Evolutionary conservation across 164 flowering plant species (phyloP).

Genomic region (Euptelea pleiosperma): DNA sequence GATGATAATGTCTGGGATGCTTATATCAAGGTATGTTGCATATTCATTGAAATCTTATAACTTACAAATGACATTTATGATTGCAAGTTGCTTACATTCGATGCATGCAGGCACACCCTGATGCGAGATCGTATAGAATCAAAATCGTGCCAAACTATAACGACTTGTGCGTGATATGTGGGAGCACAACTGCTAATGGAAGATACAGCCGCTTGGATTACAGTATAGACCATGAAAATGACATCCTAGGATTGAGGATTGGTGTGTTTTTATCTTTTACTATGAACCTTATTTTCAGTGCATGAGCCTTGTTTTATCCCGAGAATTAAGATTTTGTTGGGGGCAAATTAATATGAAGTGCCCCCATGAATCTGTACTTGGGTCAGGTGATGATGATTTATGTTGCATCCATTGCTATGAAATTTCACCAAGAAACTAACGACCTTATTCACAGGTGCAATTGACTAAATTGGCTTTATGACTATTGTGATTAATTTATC

Average conservation of each 20-base stretch:
- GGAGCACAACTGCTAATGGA: constrained; percentile 3
- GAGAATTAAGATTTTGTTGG: background rate
- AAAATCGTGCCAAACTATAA: constrained; percentile 16
- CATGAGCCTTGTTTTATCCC: no score
- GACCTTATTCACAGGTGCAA: background rate
- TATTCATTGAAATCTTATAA: background rate
- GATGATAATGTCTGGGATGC: constrained; percentile 23
- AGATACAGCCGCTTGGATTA: constrained; percentile 5
- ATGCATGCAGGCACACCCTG: constrained; percentile 21
- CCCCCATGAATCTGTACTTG: no score
- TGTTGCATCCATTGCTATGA: no score
- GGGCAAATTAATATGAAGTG: background rate
- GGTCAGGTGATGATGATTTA: no score
- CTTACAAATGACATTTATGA: background rate
- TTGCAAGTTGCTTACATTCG: constrained; percentile 3
- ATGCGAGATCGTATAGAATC: constrained; percentile 17
- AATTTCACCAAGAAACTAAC: no score
- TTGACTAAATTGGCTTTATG: background rate
- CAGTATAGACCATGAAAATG: constrained; percentile 3
- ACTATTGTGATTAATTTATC: no score
- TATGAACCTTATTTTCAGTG: background rate
- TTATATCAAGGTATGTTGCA: constrained; percentile 26
- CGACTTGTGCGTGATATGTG: constrained; percentile 15
- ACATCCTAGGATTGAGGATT: background rate
- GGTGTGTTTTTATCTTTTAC: background rate